Percentiles rank a stretch among this genome's conserved stretches.
These are phyloP conservation scores for Auriscalpium microsporum DNA, from an alignment of 768 basidiomycete genomes.

Conservation along the genomic window DNA sequence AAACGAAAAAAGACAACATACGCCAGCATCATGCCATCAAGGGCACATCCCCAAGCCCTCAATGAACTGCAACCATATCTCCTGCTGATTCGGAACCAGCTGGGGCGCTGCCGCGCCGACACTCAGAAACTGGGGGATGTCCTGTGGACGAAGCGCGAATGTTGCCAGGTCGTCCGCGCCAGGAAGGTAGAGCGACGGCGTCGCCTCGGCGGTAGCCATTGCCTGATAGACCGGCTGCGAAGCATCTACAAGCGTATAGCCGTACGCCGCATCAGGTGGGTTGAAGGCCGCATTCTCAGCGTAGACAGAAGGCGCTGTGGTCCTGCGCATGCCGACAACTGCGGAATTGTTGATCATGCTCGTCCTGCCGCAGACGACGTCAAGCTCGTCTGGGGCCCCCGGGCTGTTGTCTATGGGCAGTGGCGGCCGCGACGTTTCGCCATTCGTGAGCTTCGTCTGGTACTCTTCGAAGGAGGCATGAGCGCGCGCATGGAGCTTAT, in stretches of 20 bases:
- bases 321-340: background rate
- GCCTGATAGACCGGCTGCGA: background rate
- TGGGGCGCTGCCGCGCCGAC: background rate
- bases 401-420: background rate
- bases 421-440: background rate
- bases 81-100: background rate
- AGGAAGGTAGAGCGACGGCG: background rate
- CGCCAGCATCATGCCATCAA: background rate
- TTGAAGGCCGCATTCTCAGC: background rate
- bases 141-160: background rate
- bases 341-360: background rate
- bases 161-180: background rate
- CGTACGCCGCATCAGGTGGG: background rate
- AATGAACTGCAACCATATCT: background rate
- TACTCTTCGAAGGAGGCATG: background rate
- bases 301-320: background rate
- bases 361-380: background rate
- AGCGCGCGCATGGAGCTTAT: background rate
- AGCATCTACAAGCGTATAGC: background rate
- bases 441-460: background rate
- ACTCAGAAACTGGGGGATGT: background rate
- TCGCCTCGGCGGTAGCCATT: background rate
- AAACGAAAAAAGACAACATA: no score
- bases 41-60: background rate
- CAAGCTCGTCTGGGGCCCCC: background rate